Evolutionary conservation across 805 yeast species (phyloP), one percentile per base, ranked within the genome.

Genomic region (Ogataea saltuana): DNA sequence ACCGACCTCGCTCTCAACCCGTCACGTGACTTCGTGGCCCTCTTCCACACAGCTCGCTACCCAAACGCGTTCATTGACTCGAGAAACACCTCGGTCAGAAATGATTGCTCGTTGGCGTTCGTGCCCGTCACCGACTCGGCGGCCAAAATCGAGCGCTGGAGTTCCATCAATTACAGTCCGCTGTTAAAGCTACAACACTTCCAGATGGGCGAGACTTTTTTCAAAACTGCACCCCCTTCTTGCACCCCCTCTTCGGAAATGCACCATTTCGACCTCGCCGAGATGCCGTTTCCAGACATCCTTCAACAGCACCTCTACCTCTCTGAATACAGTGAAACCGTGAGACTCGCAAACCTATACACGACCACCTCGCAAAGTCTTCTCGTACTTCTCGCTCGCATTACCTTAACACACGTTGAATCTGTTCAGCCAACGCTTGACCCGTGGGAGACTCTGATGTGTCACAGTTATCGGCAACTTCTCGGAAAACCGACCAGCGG

Each of bases 71-170:
- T 33, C 10, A 38, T 53, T 9, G 53, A 50, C 35, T 32, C 53
- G 15, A 35, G 53, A 29, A 47, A 36, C 39, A 18, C 42, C 6
- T 31, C 53, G 6, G 28, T 34, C 4, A 30, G 35, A 17, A 53
- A 53, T 10, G 54, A 50, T 28, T 29, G 33, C 7, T 41, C 47
- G 9, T 29, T 52, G 10, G 37, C 50, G 8, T 33, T 52, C 15
- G 45, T 49, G 9, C 37, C 46, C 8, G 10, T 43, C n/a, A 18
- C 21, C 6, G 15, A 18, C 13, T 7, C 13, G 21, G 2, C 20
- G 18, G 15, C 22, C n/a, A 15, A n/a, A n/a, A 17, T 6, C 13
- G 13, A 12, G 6, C 4, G 12, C 12, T 34, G 28, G 30, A 34
- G 38, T 11, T 16, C 44, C n/a, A 46, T 52, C 19, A 29, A 36